phyloP scores from a whole-genome alignment of 148 eudicot genomes.

The Camellia sinensis region DNA sequence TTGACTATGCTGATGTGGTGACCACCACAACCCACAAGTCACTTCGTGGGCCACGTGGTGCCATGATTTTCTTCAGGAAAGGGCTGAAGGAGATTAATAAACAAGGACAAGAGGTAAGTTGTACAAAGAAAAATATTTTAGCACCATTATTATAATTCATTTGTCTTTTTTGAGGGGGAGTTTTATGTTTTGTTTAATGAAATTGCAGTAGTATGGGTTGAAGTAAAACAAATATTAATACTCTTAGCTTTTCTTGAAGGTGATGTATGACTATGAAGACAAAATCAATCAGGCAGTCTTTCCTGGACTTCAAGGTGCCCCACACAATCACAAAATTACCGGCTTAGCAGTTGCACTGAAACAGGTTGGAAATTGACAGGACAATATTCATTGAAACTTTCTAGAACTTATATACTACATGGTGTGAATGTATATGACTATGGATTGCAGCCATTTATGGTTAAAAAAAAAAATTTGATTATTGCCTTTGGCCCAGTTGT shows the following conservation, averaged over 20 bases:
- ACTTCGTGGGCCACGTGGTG: slow-evolving; percentile 96
- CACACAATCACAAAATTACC: slow-evolving; percentile 93
- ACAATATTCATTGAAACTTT: not conserved
- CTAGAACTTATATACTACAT: not conserved
- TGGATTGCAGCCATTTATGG: not conserved
- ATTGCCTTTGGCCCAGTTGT: too few relatives aligned
- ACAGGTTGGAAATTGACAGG: slow-evolving; percentile 50
- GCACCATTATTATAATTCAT: not conserved
- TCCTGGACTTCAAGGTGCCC: slow-evolving; percentile 99
- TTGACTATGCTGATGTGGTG: slow-evolving; percentile 94
- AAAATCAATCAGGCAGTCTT: slow-evolving; percentile 95
- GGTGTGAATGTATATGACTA: not conserved
- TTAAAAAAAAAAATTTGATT: too few relatives aligned
- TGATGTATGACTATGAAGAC: slow-evolving; percentile 91
- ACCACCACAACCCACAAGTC: slow-evolving; percentile 98
- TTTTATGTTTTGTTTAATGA: not conserved
- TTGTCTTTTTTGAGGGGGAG: not conserved
- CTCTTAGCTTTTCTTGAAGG: slow-evolving; percentile 42
- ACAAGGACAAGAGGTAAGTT: slow-evolving; percentile 81
- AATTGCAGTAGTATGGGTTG: not conserved
- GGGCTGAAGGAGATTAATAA: slow-evolving; percentile 87
- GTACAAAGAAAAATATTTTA: not conserved
- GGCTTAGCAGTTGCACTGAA: slow-evolving; percentile 93
- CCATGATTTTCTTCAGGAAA: slow-evolving; percentile 94
- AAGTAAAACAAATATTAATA: slow-evolving; percentile 10